A percentile compares a stretch with the other conserved stretches of the same genome.
These are phyloP conservation scores for Onygenales sp. DNA, from an alignment of 2,329 filamentous ascomycete genomes.

Conservation along the genomic window DNA sequence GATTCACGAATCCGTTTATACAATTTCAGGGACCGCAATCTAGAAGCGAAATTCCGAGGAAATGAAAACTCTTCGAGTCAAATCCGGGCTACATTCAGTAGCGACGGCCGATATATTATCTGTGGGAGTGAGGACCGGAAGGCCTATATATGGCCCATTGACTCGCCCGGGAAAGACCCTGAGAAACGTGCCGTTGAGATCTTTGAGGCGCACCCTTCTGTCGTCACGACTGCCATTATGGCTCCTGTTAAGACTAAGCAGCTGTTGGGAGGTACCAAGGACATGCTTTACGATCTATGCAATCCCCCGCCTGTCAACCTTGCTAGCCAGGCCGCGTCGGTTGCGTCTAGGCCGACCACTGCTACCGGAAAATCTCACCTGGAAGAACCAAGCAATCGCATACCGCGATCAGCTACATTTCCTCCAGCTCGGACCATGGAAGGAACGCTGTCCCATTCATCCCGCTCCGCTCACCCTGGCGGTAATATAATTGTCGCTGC, in stretches of 20 bases:
- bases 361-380: conserved; percentile 26
- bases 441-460: conserved; percentile 66
- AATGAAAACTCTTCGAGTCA: conserved; percentile 86
- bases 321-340: conserved; percentile 60
- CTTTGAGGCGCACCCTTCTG: conserved; percentile 81
- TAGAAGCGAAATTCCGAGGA: conserved; percentile 85
- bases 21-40: conserved; percentile 70
- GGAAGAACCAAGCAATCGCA: conserved; percentile 4
- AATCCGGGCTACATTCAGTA: conserved; percentile 80
- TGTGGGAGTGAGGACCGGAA: conserved; percentile 88
- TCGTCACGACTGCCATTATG: conserved; percentile 81
- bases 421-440: conserved; percentile 41
- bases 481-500: conserved; percentile 91
- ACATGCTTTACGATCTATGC: conserved; percentile 93
- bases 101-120: conserved; percentile 76
- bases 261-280: conserved; percentile 68
- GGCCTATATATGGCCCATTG: conserved; percentile 82
- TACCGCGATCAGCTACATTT: conserved; percentile 20
- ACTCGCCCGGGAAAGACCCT: conserved; percentile 52
- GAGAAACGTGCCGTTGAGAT: conserved; percentile 78
- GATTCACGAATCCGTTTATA: conserved; percentile 89
- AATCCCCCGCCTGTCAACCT: conserved; percentile 86
- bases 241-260: conserved; percentile 71
- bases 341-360: conserved; percentile 41
- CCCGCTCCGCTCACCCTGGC: conserved; percentile 63